phyloP scores from a whole-genome alignment of 1,284 basidiomycete genomes.

The Somion occarium region DNA sequence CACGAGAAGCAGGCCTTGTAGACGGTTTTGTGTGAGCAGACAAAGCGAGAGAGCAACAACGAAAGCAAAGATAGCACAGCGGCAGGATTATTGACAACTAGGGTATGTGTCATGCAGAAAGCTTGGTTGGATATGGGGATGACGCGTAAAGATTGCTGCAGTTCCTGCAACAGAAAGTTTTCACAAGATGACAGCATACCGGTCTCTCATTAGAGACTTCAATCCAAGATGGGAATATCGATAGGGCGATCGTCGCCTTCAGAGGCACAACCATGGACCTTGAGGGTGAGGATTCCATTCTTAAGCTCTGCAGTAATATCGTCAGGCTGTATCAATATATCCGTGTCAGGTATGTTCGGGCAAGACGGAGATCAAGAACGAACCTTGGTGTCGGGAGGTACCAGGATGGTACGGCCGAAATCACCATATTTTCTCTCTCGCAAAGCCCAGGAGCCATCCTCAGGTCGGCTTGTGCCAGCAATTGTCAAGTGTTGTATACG shows the following conservation, averaged over 20 bases:
- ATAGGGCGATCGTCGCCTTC: background rate
- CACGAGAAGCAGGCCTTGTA: no score
- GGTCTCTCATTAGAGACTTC: no score
- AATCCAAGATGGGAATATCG: slow-evolving; percentile 1
- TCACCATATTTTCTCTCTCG: slow-evolving; percentile 51
- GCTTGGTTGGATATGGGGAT: no score
- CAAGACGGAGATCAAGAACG: slow-evolving; percentile 18
- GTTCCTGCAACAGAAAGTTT: no score
- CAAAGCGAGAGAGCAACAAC: no score
- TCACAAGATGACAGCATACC: no score
- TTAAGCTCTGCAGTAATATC: slow-evolving; percentile 22
- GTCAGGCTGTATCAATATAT: slow-evolving; percentile 14
- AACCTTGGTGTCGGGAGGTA: slow-evolving; percentile 55
- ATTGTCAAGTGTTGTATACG: slow-evolving; percentile 52
- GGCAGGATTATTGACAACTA: no score
- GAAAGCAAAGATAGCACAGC: no score
- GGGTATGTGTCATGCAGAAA: no score
- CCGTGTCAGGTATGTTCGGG: background rate
- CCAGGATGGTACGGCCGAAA: slow-evolving; percentile 47
- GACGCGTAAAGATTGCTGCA: no score
- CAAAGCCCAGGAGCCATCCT: slow-evolving; percentile 26
- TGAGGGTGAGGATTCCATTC: slow-evolving; percentile 28
- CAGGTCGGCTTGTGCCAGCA: slow-evolving; percentile 34
- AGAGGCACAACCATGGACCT: slow-evolving; percentile 17
- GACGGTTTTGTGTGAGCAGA: no score